These are phyloP conservation scores for Alternaria viburni DNA, from an alignment of 2,329 filamentous ascomycete species.

Conservation along the genomic window DNA sequence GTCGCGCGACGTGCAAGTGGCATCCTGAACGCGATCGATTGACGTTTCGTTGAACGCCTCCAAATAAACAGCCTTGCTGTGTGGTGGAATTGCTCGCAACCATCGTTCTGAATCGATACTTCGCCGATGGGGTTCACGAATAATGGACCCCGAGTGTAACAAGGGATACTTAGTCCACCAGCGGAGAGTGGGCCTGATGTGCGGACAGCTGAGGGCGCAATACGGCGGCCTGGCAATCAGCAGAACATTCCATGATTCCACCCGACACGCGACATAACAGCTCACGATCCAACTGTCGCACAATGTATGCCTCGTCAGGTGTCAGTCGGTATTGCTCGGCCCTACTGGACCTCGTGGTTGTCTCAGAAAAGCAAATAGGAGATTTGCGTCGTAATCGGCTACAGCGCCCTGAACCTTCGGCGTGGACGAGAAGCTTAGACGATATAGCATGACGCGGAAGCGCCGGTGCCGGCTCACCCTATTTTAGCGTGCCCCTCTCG, in stretches of 20 bases:
- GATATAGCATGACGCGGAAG: slow-evolving; percentile 10
- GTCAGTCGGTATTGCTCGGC: slow-evolving; percentile 4
- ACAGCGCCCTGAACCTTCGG: background rate
- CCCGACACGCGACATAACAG: background rate
- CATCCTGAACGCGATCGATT: background rate
- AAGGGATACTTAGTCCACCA: slow-evolving; percentile 7
- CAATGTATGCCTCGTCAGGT: background rate
- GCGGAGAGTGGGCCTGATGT: slow-evolving; percentile 16
- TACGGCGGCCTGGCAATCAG: background rate
- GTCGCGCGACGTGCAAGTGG: background rate
- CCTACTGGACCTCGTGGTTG: background rate
- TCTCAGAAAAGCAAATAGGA: slow-evolving; percentile 10
- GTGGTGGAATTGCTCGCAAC: slow-evolving; percentile 10
- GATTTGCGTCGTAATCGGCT: slow-evolving; percentile 10
- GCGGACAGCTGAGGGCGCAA: slow-evolving; percentile 14
- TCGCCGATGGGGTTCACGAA: background rate
- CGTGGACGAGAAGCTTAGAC: background rate
- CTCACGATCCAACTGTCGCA: background rate
- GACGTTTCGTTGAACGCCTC: slow-evolving; percentile 2
- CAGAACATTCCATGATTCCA: background rate
- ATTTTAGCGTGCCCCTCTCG: slow-evolving; percentile 6
- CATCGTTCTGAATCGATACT: slow-evolving; percentile 5
- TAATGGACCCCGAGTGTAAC: background rate
- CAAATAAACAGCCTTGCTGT: slow-evolving; percentile 16
- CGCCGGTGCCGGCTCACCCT: background rate